Evolutionary conservation across 2,329 filamentous ascomycete species (phyloP).

Genomic region (Fusarium cicatricum): DNA sequence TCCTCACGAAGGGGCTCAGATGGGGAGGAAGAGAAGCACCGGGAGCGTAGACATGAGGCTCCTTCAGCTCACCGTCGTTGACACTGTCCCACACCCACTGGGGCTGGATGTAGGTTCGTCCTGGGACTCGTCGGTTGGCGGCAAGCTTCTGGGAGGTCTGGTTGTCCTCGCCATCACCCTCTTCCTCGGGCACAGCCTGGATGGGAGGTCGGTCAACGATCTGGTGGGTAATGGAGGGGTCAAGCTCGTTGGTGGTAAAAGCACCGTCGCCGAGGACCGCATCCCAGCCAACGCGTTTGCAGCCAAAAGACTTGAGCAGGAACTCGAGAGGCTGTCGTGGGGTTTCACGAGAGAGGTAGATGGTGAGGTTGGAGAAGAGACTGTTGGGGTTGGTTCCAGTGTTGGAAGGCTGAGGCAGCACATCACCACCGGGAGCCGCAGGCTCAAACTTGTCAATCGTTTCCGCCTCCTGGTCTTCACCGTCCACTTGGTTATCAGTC

Average conservation of each 20-base stretch:
- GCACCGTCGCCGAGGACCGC: conserved; percentile 88
- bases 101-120: conserved; percentile 90
- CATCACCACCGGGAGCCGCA: conserved; percentile 82
- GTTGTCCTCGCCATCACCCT: conserved; percentile 64
- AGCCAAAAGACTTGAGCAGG: conserved; percentile 91
- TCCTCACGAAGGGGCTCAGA: conserved; percentile 94
- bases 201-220: conserved; percentile 90
- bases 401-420: conserved; percentile 79
- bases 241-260: conserved; percentile 88
- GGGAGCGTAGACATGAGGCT: conserved; percentile 87
- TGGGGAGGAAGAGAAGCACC: conserved; percentile 92
- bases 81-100: conserved; percentile 99
- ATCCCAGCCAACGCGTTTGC: conserved; percentile 96
- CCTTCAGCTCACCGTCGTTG: conserved; percentile 89
- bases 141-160: conserved; percentile 67
- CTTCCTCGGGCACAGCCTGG: conserved; percentile 62
- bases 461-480: conserved; percentile 61
- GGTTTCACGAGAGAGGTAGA: conserved; percentile 94
- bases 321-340: conserved; percentile 92
- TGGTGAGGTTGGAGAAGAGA: conserved; percentile 88
- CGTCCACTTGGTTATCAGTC: conserved; percentile 52
- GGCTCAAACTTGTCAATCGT: conserved; percentile 93
- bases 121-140: conserved; percentile 80
- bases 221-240: conserved; percentile 93
- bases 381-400: conserved; percentile 71